Evolutionary conservation across 2,329 filamentous ascomycete genomes (phyloP), one percentile per base, ranked within the genome.

Genomic region (Apiospora kogelbergensis): DNA sequence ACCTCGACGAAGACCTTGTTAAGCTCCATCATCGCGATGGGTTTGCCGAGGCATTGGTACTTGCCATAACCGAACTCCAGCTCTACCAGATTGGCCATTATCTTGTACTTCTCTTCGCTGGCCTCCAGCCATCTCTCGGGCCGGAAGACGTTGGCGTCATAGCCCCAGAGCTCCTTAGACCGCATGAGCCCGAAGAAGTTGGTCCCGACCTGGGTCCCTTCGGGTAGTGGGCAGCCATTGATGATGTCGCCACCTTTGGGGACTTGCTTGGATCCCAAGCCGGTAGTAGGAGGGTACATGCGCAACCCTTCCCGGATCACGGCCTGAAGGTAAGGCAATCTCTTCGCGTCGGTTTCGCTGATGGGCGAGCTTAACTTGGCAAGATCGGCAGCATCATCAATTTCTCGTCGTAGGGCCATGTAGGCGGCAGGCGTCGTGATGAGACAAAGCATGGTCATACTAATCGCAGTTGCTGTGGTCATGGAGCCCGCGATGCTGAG

Each of bases 121-220:
- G 75, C 76, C 69, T 82, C 76, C 20, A 85, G 70, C 81, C 83
- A 85, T 46, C 84, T 74, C 66, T 82, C 82, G 0, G 83, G 84
- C 13, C 80, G 75, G 72, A 81, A 86, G 1, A 79, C 67, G 45
- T 77, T 74, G 24, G 74, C 75, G 60, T 78, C 77, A 3, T 71
- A 63, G 11, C 77, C 80, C 72, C 69, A 81, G 70, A 65, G 80
- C 73, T 73, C 82, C 77, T 65, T 77, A 67, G 79, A 75, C 15
- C 78, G 78, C 72, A 81, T 80, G 30, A 84, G 70, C 0, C 79
- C 81, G 68, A 80, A 78, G 63, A 81, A 77, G 68, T 80, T 82
- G 63, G 80, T 77, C n/a, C 80, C 81, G 10, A 85, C 73, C 65
- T 80, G 77, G 1, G 78, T 80, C 1, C 81, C 82, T 69, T 75